Evolutionary conservation across 306 rosid genomes (phyloP).

Genomic region (Lathyrus aphaca): DNA sequence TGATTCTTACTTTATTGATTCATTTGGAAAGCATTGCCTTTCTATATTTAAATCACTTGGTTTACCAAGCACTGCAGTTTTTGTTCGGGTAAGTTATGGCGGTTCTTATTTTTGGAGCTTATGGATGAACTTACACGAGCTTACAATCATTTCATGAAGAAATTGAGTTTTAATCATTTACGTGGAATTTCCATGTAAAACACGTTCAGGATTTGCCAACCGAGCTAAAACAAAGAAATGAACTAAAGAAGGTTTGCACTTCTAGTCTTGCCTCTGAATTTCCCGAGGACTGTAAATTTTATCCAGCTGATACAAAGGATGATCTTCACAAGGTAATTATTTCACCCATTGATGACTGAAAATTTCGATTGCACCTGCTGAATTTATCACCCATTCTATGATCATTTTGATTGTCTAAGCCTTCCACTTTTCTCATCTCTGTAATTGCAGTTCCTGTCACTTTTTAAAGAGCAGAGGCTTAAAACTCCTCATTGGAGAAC

Average conservation of each 20-base stretch:
- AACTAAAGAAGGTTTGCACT: slow-evolving; percentile 69
- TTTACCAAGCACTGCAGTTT: slow-evolving; percentile 86
- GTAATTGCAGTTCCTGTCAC: slow-evolving; percentile 82
- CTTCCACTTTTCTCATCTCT: background rate
- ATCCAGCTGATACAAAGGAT: slow-evolving; percentile 84
- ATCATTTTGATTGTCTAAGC: slow-evolving; percentile 30
- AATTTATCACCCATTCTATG: slow-evolving; percentile 2
- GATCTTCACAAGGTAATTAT: slow-evolving; percentile 86
- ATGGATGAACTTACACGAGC: background rate
- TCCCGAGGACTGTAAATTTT: slow-evolving; percentile 89
- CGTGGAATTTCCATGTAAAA: slow-evolving; percentile 13
- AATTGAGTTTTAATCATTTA: slow-evolving; percentile 23
- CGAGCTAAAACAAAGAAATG: slow-evolving; percentile 71
- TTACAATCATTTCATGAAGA: slow-evolving; percentile 7
- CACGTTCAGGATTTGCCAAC: slow-evolving; percentile 72
- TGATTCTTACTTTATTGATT: slow-evolving; percentile 68
- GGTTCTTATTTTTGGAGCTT: slow-evolving; percentile 19
- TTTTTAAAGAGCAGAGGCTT: slow-evolving; percentile 89
- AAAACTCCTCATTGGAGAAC: slow-evolving; percentile 86
- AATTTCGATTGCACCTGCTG: slow-evolving; percentile 19
- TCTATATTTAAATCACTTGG: slow-evolving; percentile 91
- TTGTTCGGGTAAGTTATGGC: slow-evolving; percentile 74
- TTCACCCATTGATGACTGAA: slow-evolving; percentile 18
- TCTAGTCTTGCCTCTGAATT: slow-evolving; percentile 75
- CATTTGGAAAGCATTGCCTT: slow-evolving; percentile 91